Evolutionary conservation across 352 stramenopile species (phyloP).

Genomic region (Globisporangium polare): DNA sequence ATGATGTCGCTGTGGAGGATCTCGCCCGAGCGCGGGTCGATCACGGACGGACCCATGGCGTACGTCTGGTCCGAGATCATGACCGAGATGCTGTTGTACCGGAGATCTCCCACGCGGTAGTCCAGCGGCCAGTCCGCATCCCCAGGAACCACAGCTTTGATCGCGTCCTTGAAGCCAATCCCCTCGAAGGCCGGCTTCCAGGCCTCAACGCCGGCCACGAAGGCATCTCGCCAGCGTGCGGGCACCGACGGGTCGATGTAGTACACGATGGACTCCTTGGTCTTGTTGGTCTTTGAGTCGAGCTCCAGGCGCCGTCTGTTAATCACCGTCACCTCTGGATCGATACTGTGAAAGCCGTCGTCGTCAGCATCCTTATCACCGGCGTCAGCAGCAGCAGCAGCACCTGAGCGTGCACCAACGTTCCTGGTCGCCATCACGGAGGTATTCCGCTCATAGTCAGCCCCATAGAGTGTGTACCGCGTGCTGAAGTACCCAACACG

Average conservation of each 20-base stretch:
- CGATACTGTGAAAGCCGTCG: conserved; percentile 46
- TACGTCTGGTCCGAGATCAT: conserved; percentile 83
- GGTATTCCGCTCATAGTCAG: conserved; percentile 25
- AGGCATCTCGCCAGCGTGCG: conserved; percentile 48
- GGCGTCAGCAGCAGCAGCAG: not conserved
- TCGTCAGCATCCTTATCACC: conserved; percentile 8
- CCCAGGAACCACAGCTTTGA: conserved; percentile 57
- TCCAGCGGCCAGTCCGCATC: conserved; percentile 75
- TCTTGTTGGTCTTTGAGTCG: conserved; percentile 28
- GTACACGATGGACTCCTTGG: conserved; percentile 60
- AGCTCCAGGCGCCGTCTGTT: conserved; percentile 64
- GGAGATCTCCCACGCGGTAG: conserved; percentile 79
- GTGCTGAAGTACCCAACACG: conserved; percentile 79
- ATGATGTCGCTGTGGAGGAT: conserved; percentile 86
- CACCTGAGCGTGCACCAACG: not conserved
- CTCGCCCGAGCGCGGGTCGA: conserved; percentile 78
- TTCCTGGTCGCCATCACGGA: not conserved
- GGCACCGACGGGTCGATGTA: conserved; percentile 86
- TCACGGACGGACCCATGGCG: conserved; percentile 55
- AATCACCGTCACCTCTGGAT: conserved; percentile 58
- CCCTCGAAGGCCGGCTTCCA: conserved; percentile 77
- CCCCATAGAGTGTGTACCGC: conserved; percentile 52
- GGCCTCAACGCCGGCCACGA: conserved; percentile 61
- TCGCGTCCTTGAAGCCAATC: conserved; percentile 67
- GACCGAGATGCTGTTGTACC: conserved; percentile 85